Evolutionary conservation across 371 early-diverging fungal species (phyloP).

Genomic region (Lichtheimia ramosa): DNA sequence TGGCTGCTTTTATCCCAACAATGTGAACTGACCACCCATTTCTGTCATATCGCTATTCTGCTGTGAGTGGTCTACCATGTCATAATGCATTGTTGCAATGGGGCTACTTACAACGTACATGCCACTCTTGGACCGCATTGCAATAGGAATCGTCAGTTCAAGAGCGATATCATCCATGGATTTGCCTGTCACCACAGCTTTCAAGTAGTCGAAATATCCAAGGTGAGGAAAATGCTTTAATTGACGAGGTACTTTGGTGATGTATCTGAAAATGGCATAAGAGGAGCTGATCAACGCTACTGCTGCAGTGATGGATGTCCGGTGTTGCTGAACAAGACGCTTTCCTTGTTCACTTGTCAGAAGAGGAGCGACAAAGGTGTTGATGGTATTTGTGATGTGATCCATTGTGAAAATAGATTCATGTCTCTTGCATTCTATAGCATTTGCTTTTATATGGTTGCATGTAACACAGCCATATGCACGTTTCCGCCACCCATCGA

Average conservation of each 20-base stretch:
- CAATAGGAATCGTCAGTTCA: slow-evolving; percentile 7
- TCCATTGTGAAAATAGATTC: no score
- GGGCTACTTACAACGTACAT: slow-evolving; percentile 6
- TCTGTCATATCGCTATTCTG: slow-evolving; percentile 1
- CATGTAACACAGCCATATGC: no score
- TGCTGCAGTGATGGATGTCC: background rate
- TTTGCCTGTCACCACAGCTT: background rate
- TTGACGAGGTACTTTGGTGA: slow-evolving; percentile 1
- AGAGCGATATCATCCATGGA: slow-evolving; percentile 3
- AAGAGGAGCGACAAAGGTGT: no score
- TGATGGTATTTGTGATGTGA: no score
- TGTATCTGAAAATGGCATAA: background rate
- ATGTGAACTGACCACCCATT: slow-evolving; percentile 25
- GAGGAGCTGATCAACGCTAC: background rate
- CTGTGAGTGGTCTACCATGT: no score
- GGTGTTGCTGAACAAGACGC: no score
- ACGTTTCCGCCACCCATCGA: no score
- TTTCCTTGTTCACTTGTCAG: no score
- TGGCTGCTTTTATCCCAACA: slow-evolving; percentile 14
- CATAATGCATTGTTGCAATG: no score
- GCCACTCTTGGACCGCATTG: slow-evolving; percentile 2
- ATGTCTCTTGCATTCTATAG: no score
- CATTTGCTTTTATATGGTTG: no score
- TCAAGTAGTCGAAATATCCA: slow-evolving; percentile 3
- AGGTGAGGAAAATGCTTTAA: slow-evolving; percentile 14